Percentiles rank a stretch among this genome's conserved stretches.
Conservation (phyloP, 176 grass and related monocot species). For the Aechmea fasciata region DNA sequence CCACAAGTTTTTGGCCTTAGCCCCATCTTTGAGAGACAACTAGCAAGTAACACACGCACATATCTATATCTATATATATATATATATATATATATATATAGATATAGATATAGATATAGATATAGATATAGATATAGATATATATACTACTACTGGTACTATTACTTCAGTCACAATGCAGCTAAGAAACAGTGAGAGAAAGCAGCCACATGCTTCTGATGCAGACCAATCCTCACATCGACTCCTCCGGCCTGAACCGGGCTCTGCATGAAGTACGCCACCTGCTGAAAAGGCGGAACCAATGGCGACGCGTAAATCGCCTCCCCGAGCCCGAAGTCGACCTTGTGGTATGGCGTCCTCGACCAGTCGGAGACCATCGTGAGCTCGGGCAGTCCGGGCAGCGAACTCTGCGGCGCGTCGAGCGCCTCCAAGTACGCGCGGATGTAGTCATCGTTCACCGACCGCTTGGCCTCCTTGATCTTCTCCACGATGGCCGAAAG, state of each 20-base stretch:
- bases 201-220: slow-evolving; percentile 3
- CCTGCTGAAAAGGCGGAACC: slow-evolving; percentile 9
- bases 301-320: slow-evolving; percentile 8
- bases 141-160: too few species aligned
- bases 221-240: slow-evolving; percentile 22
- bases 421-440: slow-evolving; percentile 8
- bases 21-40: too few species aligned
- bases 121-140: too few species aligned
- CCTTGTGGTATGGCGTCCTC: slow-evolving; percentile 13
- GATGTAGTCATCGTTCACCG: slow-evolving; percentile 4
- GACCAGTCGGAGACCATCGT: slow-evolving; percentile 26
- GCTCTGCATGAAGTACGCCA: slow-evolving; percentile 22
- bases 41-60: too few species aligned
- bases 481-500: neutral
- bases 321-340: slow-evolving; percentile 12
- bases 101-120: too few species aligned
- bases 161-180: neutral
- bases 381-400: slow-evolving; percentile 14
- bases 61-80: too few species aligned
- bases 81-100: too few species aligned
- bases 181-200: slow-evolving; percentile 12
- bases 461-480: slow-evolving; percentile 9
- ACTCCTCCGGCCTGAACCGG: slow-evolving; percentile 11
- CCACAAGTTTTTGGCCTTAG: too few species aligned
- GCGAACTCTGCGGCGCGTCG: neutral